Base-by-base conservation (phyloP, 805 yeast genomes). In the Nadsonia fulvescens region DNA sequence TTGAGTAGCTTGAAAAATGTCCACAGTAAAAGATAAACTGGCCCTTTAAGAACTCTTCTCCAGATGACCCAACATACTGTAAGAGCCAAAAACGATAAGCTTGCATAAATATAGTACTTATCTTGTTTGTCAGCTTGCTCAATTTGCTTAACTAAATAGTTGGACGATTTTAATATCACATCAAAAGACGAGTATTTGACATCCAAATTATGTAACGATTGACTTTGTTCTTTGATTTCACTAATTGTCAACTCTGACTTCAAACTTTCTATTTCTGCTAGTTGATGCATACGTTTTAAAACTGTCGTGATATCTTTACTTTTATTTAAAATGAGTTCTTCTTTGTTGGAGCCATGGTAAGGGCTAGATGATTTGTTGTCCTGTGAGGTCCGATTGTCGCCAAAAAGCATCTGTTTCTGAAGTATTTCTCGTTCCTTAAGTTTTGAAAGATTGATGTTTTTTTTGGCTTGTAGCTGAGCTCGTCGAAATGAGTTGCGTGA, bases 101-200 rank as follows among this genome's bases (percentile, higher is more conserved):
- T 36, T 10, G 42, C 40, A 22, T 43, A 38, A 59, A 55, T 54
- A 20, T 37, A 32, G 5, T 45, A 32, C 4, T 58, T 35, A 28
- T 55, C 61, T 47, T 47, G 37, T 14, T 37, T 33, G 26, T 55
- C 61, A 8, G 61, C 58, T 32, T 49, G 46, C 30, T 53, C 58
- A 15, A 55, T 39, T 8, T 49, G 40, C 15, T 39, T 31, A 12
- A 55, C 51, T 22, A 56, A 43, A 20, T 39, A 34, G 19, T 39
- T 36, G 8, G 57, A 49, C 5, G 56, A 51, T 14, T 40, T 44
- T 12, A 55, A 38, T 14, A 52, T 34, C 15, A 44, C 32, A 26
- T 55, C 57, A 20, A 53, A 50, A 6, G 48, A 50, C 0, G 48
- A 28, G 34, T 56, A 56, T 30, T 43, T 48, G 15, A 41, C 37